These are phyloP conservation scores for Leccinum truebloodii DNA, from an alignment of 768 basidiomycete genomes.

Conservation along the genomic window DNA sequence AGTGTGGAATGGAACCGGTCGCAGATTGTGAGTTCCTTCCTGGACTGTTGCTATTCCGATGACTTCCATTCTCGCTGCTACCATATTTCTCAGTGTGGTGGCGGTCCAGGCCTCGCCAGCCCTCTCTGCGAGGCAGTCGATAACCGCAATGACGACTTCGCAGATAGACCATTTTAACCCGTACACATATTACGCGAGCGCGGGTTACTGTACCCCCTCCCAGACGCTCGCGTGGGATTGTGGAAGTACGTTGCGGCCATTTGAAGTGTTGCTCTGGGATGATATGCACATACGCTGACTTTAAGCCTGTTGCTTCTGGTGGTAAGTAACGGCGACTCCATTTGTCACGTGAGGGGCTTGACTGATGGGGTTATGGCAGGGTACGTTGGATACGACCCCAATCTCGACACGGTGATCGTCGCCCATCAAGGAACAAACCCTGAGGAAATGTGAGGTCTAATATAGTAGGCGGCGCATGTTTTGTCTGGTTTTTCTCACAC, in stretches of 20 bases:
- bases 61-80: slow-evolving; percentile 17
- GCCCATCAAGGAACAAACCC: slow-evolving; percentile 39
- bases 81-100: slow-evolving; percentile 16
- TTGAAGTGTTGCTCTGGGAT: neutral
- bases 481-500: slow-evolving; percentile 1
- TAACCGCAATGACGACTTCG: slow-evolving; percentile 40
- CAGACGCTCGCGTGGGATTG: slow-evolving; percentile 52
- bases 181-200: slow-evolving; percentile 51
- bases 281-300: slow-evolving; percentile 18
- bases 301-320: slow-evolving; percentile 48
- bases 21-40: neutral
- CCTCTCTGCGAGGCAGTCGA: slow-evolving; percentile 34
- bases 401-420: slow-evolving; percentile 37
- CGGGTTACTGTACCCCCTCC: slow-evolving; percentile 49
- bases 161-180: slow-evolving; percentile 47
- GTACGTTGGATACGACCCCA: slow-evolving; percentile 54
- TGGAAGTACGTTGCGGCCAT: slow-evolving; percentile 33
- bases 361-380: slow-evolving; percentile 31
- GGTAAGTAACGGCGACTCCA: slow-evolving; percentile 40
- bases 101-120: slow-evolving; percentile 24
- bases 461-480: neutral
- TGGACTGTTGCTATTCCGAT: slow-evolving; percentile 8
- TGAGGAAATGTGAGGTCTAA: slow-evolving; percentile 27
- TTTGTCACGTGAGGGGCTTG: neutral
- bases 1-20: neutral